Percentiles rank a stretch among this genome's conserved stretches.
These are phyloP conservation scores for Ramichloridium luteum DNA, from an alignment of 2,329 filamentous ascomycete species.

Conservation along the genomic window DNA sequence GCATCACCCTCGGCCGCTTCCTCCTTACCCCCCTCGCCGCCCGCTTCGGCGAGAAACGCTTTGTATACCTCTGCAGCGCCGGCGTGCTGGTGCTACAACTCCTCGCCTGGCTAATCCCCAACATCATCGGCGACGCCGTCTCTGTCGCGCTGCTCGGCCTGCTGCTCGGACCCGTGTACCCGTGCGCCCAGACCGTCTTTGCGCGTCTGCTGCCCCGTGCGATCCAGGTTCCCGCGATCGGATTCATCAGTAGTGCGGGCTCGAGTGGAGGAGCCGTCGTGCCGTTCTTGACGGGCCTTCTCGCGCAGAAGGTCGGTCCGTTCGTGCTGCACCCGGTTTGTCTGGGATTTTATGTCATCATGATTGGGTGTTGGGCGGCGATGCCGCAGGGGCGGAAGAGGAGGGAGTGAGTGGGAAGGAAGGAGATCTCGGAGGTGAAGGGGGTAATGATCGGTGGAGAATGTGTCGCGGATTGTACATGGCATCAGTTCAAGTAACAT, in stretches of 20 bases:
- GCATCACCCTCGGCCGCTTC: conserved; percentile 44
- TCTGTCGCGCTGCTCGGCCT: conserved; percentile 52
- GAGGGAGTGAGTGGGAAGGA: no score
- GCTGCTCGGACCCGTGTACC: conserved; percentile 67
- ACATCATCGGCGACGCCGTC: conserved; percentile 35
- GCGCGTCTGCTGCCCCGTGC: conserved; percentile 46
- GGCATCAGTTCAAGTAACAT: no score
- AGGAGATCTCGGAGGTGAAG: no score
- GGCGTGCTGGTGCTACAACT: conserved; percentile 57
- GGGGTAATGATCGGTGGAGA: no score
- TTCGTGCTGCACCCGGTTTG: conserved; percentile 56
- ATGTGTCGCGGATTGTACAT: no score
- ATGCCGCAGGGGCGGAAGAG: conserved; percentile 47
- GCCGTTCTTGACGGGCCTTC: conserved; percentile 52
- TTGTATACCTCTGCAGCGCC: conserved; percentile 50
- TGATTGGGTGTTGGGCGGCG: conserved; percentile 53
- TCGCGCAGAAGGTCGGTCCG: conserved; percentile 50
- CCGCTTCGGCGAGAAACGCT: conserved; percentile 55
- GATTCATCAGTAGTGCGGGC: conserved; percentile 57
- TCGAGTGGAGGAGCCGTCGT: conserved; percentile 56
- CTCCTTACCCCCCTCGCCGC: conserved; percentile 54
- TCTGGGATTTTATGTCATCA: conserved; percentile 51
- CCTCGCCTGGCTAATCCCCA: conserved; percentile 51
- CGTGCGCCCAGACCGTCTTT: conserved; percentile 56
- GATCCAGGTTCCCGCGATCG: conserved; percentile 51